A percentile compares a stretch with the other conserved stretches of the same genome.
Evolutionary conservation across 2,329 filamentous ascomycete species (phyloP).

Genomic region (Beauveria sp.): DNA sequence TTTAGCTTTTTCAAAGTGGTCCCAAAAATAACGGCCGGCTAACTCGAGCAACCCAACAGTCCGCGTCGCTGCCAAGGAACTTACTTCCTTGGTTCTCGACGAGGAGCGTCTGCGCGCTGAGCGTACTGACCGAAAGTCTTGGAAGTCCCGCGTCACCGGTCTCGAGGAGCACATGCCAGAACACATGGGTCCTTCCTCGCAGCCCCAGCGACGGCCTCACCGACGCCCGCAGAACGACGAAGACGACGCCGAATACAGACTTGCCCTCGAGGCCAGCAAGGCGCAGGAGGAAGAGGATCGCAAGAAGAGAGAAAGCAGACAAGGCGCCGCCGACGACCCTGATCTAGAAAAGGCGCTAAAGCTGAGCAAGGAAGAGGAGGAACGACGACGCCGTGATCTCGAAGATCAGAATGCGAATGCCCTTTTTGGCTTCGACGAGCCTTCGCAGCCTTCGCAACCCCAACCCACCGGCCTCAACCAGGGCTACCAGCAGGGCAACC

Average conservation of each 20-base stretch:
- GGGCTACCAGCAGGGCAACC: constrained; percentile 92
- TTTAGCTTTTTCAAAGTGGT: constrained; percentile 21
- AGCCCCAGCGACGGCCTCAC: constrained; percentile 36
- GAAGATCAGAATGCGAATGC: constrained; percentile 78
- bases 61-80: constrained; percentile 89
- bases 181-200: constrained; percentile 27
- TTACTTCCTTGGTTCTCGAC: constrained; percentile 85
- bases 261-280: constrained; percentile 93
- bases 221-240: constrained; percentile 56
- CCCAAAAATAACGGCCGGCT: not conserved
- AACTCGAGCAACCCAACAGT: constrained; percentile 45
- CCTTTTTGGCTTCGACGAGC: constrained; percentile 73
- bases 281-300: constrained; percentile 87
- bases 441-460: constrained; percentile 51
- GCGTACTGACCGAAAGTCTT: constrained; percentile 82
- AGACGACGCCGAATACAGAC: constrained; percentile 80
- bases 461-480: constrained; percentile 90
- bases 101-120: constrained; percentile 88
- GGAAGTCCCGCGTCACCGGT: constrained; percentile 93
- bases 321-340: constrained; percentile 61
- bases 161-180: constrained; percentile 69
- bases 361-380: constrained; percentile 90
- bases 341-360: constrained; percentile 92
- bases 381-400: constrained; percentile 75
- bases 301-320: constrained; percentile 59